These are phyloP conservation scores for Porcisia hertigi DNA, from an alignment of 208 protist genomes.

Conservation along the genomic window DNA sequence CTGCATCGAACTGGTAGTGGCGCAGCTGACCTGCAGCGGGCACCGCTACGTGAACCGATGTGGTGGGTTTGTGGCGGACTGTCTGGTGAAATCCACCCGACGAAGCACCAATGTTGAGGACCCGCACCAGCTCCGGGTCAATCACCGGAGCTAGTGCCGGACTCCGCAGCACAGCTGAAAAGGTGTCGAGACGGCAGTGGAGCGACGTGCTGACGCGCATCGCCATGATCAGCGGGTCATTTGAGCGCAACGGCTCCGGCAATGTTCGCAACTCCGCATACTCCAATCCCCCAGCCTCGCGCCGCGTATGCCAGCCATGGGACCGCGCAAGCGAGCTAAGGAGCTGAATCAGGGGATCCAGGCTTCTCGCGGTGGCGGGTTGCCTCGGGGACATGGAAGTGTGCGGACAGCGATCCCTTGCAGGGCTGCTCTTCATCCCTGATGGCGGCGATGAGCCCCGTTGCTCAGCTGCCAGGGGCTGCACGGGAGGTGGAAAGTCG, in stretches of 20 bases:
- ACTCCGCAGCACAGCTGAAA: conserved; percentile 15
- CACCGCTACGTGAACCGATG: background rate
- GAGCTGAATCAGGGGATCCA: conserved; percentile 3
- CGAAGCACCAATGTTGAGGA: background rate
- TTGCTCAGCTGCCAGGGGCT: background rate
- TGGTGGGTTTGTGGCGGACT: background rate
- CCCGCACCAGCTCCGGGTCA: conserved; percentile 24
- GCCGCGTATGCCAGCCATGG: conserved; percentile 20
- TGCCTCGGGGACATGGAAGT: background rate
- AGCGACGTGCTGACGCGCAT: conserved; percentile 34
- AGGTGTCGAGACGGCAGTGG: conserved; percentile 15
- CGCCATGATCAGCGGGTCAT: conserved; percentile 10
- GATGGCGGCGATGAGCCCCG: background rate
- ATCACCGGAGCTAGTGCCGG: conserved; percentile 9
- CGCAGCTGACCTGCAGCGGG: conserved; percentile 9
- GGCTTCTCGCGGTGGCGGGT: background rate
- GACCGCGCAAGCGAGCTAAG: conserved; percentile 23
- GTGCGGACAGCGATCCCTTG: background rate
- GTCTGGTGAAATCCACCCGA: background rate
- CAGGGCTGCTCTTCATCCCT: background rate
- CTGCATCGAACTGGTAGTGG: conserved; percentile 29
- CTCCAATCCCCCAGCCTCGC: conserved; percentile 16
- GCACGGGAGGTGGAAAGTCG: background rate
- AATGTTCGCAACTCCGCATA: conserved; percentile 28
- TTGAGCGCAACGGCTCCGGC: conserved; percentile 7